Evolutionary conservation across 108 stramenopile species (phyloP).

Genomic region (Mayamaea pseudoterrestris): DNA sequence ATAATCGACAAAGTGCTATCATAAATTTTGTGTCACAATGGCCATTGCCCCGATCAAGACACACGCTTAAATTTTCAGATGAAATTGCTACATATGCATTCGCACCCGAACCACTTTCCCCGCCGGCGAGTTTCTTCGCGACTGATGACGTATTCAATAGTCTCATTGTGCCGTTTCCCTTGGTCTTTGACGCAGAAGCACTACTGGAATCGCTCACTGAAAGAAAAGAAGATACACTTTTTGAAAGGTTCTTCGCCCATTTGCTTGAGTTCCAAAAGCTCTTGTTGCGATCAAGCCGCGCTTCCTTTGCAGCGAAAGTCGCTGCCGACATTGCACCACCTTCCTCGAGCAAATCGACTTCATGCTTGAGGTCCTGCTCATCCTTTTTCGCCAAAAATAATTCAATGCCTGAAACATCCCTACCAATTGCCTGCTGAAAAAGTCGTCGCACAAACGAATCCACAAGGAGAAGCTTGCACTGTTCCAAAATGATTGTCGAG

Average conservation of each 20-base stretch:
- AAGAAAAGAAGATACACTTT: conserved; percentile 28
- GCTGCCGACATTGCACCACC: conserved; percentile 33
- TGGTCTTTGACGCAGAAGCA: too few relatives aligned
- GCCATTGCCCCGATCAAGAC: too few relatives aligned
- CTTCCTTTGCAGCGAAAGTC: conserved; percentile 69
- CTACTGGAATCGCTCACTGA: too few relatives aligned
- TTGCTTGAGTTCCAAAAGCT: conserved; percentile 65
- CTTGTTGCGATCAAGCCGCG: conserved; percentile 53
- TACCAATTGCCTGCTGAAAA: conserved; percentile 49
- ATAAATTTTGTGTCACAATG: too few relatives aligned
- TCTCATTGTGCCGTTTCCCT: conserved; percentile 5
- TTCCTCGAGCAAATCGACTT: conserved; percentile 41
- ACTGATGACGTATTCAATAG: conserved; percentile 54
- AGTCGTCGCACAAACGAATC: conserved; percentile 55
- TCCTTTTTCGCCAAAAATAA: conserved; percentile 37
- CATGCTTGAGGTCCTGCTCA: conserved; percentile 64
- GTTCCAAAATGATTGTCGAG: conserved; percentile 54
- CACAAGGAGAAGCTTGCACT: conserved; percentile 43
- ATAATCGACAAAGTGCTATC: conserved; percentile 35
- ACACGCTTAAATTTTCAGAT: too few relatives aligned
- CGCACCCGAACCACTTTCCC: neutral
- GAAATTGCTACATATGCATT: too few relatives aligned
- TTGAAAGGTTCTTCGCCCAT: conserved; percentile 58
- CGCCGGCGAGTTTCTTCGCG: conserved; percentile 46
- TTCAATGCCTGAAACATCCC: conserved; percentile 25